These are phyloP conservation scores for Diaporthe humulicola DNA, from an alignment of 2,329 filamentous ascomycete species.

Conservation along the genomic window DNA sequence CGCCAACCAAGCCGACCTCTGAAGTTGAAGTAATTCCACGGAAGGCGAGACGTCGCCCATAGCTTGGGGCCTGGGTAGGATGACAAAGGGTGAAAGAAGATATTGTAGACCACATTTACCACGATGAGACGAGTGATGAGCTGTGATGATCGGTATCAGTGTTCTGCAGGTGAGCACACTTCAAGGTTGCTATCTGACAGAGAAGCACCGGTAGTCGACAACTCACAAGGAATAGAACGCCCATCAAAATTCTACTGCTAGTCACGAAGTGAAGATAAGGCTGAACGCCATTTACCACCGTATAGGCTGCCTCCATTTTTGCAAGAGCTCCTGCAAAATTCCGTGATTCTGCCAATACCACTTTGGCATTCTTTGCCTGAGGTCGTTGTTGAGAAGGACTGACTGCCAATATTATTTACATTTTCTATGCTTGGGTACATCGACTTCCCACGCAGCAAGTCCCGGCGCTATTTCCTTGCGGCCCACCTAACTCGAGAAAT, in stretches of 20 bases:
- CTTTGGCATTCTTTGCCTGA: background rate
- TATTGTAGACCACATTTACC: conserved; percentile 23
- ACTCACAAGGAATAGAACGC: background rate
- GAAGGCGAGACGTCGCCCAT: conserved; percentile 32
- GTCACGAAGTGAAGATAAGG: background rate
- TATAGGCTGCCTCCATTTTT: background rate
- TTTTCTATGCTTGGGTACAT: background rate
- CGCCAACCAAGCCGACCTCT: conserved; percentile 27
- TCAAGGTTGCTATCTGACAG: background rate
- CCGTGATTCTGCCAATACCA: background rate
- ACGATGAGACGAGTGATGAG: background rate
- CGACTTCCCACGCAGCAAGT: background rate
- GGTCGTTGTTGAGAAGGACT: background rate
- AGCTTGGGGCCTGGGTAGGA: conserved; percentile 33
- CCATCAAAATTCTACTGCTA: background rate
- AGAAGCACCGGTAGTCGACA: background rate
- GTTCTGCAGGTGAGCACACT: background rate
- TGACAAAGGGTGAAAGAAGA: conserved; percentile 50
- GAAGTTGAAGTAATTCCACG: conserved; percentile 31
- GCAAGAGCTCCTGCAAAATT: background rate
- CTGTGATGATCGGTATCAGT: background rate
- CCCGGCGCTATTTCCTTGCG: background rate
- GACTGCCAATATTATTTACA: too few species aligned
- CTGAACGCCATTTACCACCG: background rate
- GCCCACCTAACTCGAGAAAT: background rate